Evolutionary conservation across 352 stramenopile species (phyloP), one percentile per base, ranked within the genome.

Genomic region (Globisporangium lucens): DNA sequence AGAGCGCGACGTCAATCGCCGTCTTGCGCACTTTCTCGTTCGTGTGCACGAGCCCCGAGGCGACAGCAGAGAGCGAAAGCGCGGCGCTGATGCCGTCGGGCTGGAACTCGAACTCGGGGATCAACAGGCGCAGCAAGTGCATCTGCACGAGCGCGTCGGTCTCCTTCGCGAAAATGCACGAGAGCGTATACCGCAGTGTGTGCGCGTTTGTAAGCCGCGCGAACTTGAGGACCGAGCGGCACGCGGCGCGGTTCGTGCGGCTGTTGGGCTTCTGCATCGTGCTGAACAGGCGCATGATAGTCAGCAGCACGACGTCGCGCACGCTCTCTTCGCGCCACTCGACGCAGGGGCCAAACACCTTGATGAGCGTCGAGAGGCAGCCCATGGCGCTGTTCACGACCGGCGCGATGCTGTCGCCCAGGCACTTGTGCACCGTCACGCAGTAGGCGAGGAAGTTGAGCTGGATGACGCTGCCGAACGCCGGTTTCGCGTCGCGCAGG

Each of bases 241-340:
- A 93, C n/a, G 83, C 85, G 15, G 83, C 82, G 33, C 86, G 86
- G 65, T 83, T 92, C 61, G 82, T 90, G 46, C 83, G 76, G 47
- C 76, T 92, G 71, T 91, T 91, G 29, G 87, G 75, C 66, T 92
- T 91, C 63, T 93, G 82, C 85, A 92, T 93, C 27, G 75, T 87
- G 3, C 66, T 52, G 36, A 92, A 79, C 15, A 93, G 75, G 52
- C 79, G 74, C 56, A 89, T 72, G 62, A 91, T 75, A 24, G 80
- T 89, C 38, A 92, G 67, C 62, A 94, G 33, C 3, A 80, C 89
- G 4, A 93, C 49, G 24, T 91, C 83, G 35, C 82, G 80, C 7
- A 94, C 79, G 13, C 66, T 59, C 12, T 76, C 71, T 20, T 91
- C 83, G 17, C 85, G 83, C 83, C 83, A 94, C 66, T 94, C 87